These are phyloP conservation scores for Penicillium bovifimosum DNA, from an alignment of 495 filamentous ascomycete genomes.

Conservation along the genomic window DNA sequence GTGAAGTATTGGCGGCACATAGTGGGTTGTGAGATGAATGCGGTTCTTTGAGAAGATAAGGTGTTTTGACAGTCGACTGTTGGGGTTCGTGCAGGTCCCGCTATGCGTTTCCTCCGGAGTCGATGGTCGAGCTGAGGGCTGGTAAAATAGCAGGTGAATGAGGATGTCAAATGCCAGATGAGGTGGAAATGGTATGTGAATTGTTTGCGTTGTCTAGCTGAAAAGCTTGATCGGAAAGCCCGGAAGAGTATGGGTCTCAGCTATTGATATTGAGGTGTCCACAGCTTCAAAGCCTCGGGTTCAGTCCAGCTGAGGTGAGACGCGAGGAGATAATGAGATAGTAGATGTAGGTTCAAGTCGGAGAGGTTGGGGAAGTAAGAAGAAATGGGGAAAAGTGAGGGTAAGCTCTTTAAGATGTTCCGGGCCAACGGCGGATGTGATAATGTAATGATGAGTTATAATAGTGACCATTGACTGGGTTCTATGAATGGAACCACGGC, in stretches of 20 bases:
- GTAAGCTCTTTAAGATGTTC: constrained; percentile 10
- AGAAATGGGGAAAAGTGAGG: not conserved
- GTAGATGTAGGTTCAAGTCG: not conserved
- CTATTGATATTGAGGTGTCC: not conserved
- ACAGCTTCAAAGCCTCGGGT: not conserved
- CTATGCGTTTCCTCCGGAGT: not conserved
- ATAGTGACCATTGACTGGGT: constrained; percentile 11
- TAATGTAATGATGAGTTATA: constrained; percentile 14
- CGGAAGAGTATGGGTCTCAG: not conserved
- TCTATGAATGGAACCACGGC: constrained; percentile 10
- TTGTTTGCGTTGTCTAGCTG: not conserved
- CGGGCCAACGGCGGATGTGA: not conserved
- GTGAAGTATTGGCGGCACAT: constrained; percentile 45
- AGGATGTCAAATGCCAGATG: not conserved
- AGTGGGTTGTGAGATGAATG: not conserved
- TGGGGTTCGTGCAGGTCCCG: not conserved
- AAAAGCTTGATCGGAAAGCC: not conserved
- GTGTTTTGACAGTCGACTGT: not conserved
- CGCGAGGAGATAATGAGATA: not conserved
- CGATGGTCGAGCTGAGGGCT: not conserved
- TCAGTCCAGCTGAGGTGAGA: constrained; percentile 25
- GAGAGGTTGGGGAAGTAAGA: not conserved
- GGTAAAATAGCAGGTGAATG: not conserved
- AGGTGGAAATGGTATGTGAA: not conserved
- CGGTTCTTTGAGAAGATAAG: not conserved